Base-by-base conservation (phyloP, 352 stramenopile species). In the Thalassiosira tumida region DNA sequence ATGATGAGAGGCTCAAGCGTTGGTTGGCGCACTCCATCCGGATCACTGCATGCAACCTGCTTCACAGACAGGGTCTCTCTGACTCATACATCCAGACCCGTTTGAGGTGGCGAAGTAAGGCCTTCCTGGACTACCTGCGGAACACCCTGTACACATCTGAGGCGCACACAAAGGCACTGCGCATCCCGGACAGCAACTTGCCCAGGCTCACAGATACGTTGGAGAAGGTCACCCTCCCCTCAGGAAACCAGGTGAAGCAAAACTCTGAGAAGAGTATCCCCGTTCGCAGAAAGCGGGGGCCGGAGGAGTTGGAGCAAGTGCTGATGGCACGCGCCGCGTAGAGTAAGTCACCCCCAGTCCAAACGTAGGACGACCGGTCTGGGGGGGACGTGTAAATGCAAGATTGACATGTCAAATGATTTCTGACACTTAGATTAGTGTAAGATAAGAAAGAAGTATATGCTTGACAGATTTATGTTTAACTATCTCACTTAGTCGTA, bases 21-120 rank as follows among this genome's bases (percentile, higher is more conserved):
- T 79, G 70, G 70, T 37, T 26, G 1, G 5, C 33, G 26, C 70
- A 79, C 15, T 79, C 41, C 33, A 37, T 64, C 5, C 17, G 70
- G 7, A 35, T 79, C 17, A 64, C 70, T 13, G 70, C 26, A 24
- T 33, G 5, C 24, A 64, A 64, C 17, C 26, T 64, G 1, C 38
- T 79, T 24, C 70, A 79, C 29, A 31, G 70, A 4, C 14, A 37
- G 24, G 24, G 38, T 13, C 54, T 64, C 38, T 37, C 4, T 24
- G 41, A 79, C 2, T 37, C 38, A 1, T 79, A 64, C 70, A 79
- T 79, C 26, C 37, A 79, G 15, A 54, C 37, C 5, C 37, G 70
- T 4, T 40, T 79, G 26, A 2, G 70, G 21, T 79, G 70, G 41
- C 2, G 10, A 3, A 64, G 15, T 24, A 15, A 59, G 38, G 70